Base-by-base conservation (phyloP, 257 asterid genomes). In the Forsythia viridissima region DNA sequence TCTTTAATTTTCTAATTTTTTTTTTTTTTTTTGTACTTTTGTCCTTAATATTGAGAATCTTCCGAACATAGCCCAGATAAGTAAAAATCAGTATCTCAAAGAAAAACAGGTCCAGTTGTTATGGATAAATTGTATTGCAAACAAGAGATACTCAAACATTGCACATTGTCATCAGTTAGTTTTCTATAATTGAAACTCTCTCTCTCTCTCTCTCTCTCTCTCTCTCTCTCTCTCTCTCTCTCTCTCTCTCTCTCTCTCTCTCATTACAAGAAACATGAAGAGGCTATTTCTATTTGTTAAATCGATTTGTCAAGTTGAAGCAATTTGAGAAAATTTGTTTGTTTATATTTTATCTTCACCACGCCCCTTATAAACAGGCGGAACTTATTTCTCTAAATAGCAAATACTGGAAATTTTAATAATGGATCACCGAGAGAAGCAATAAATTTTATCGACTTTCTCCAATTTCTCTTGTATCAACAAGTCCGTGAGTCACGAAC, bases 91-190 rank as follows among this genome's bases (percentile, higher is more conserved):
- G 42, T 85, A 84, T 76, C 76, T 65, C 66, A 8, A 81, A 55
- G 75, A 48, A 76, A 74, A 77, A 30, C 34, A 65, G 71, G 76
- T 74, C 51, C 77, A 48, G 52, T 80, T 77, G 52, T 80, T 77
- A 40, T 80, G 68, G 82, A 77, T 72, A 77, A 55, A 52, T 24
- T 80, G 40, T 73, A 61, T 13, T 80, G 81, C 78, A 76, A 79
- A 76, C 67, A 52, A 76, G 79, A 74, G 67, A 77, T 55, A 42
- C 59, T 63, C n/a, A 39, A 63, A 77, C 1, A 78, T 78, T 71
- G 61, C 59, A 37, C 63, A 78, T 39, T 75, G 21, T 79, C 71
- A 79, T 76, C 51, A 12, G 36, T 8, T 63, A 57, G 51, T 71
- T 42, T 69, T 77, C 71, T n/a, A n/a, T 72, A 40, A 68, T 78